phyloP scores from a whole-genome alignment of 2,329 filamentous ascomycete species.

The Botrytis deweyae region DNA sequence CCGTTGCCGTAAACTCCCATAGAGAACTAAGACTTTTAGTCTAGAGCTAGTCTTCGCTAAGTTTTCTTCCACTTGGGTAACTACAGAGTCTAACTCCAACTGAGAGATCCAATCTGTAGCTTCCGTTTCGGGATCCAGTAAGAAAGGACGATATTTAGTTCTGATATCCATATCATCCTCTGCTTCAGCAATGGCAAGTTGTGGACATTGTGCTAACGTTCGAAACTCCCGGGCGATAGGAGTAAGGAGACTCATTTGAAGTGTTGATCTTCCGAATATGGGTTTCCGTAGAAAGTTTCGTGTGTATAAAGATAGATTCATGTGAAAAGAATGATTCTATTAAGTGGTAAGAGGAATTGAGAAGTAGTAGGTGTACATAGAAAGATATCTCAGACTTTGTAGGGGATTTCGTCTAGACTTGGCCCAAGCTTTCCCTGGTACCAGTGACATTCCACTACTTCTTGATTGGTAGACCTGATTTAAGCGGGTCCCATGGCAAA shows the following conservation, averaged over 20 bases:
- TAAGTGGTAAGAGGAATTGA: background rate
- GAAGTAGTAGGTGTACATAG: background rate
- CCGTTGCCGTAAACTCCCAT: constrained; percentile 55
- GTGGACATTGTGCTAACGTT: constrained; percentile 11
- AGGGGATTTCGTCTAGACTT: background rate
- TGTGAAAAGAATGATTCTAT: background rate
- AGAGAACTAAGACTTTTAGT: constrained; percentile 58
- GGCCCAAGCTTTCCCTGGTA: background rate
- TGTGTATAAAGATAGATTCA: background rate
- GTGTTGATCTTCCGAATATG: background rate
- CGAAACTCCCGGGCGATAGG: constrained; percentile 2
- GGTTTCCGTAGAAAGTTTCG: background rate
- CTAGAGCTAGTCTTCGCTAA: constrained; percentile 40
- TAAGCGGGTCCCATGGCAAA: background rate
- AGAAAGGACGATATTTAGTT: constrained; percentile 56
- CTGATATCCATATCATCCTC: constrained; percentile 31
- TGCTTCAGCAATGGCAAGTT: constrained; percentile 9
- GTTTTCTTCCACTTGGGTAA: constrained; percentile 52
- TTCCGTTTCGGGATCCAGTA: constrained; percentile 44
- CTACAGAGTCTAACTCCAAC: constrained; percentile 54
- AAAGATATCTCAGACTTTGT: background rate
- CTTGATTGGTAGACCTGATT: background rate
- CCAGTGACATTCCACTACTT: constrained; percentile 1
- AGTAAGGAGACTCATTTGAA: background rate
- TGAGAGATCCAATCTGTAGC: constrained; percentile 54